phyloP scores from a whole-genome alignment of 2,329 filamentous ascomycete species.

The Microsporum canis region DNA sequence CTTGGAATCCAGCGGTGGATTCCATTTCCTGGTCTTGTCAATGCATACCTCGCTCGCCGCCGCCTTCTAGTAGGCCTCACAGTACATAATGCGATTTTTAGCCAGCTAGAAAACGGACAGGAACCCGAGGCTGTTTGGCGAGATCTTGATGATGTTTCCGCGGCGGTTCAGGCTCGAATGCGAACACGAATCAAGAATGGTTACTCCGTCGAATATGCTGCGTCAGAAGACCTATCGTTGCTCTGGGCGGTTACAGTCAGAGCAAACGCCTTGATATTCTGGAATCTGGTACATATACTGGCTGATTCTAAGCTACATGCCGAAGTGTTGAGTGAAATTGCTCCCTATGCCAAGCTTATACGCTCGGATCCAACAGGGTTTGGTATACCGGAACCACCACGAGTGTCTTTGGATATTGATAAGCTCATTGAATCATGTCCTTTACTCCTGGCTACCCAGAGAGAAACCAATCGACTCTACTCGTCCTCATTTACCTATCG shows the following conservation, averaged over 20 bases:
- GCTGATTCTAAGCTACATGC: slow-evolving; percentile 31
- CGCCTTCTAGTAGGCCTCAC: slow-evolving; percentile 32
- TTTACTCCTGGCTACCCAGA: slow-evolving; percentile 36
- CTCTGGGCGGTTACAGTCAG: slow-evolving; percentile 47
- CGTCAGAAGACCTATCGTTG: slow-evolving; percentile 37
- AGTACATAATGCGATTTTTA: slow-evolving; percentile 35
- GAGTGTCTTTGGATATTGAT: slow-evolving; percentile 32
- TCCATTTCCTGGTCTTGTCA: slow-evolving; percentile 41
- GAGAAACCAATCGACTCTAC: slow-evolving; percentile 38
- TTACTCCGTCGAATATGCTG: slow-evolving; percentile 29
- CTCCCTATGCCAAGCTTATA: slow-evolving; percentile 30
- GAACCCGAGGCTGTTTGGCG: slow-evolving; percentile 35
- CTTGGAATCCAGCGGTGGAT: slow-evolving; percentile 46
- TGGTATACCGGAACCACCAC: slow-evolving; percentile 34
- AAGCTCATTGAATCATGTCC: slow-evolving; percentile 35
- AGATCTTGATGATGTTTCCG: slow-evolving; percentile 40
- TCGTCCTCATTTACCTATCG: slow-evolving; percentile 35
- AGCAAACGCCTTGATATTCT: slow-evolving; percentile 42
- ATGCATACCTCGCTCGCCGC: slow-evolving; percentile 38
- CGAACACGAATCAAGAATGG: slow-evolving; percentile 29
- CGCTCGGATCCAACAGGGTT: slow-evolving; percentile 32
- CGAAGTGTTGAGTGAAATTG: slow-evolving; percentile 37
- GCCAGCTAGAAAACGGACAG: slow-evolving; percentile 32
- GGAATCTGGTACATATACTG: slow-evolving; percentile 40
- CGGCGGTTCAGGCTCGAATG: slow-evolving; percentile 34